phyloP scores from a whole-genome alignment of 2,329 filamentous ascomycete species.

The Diplocarpon rosae region DNA sequence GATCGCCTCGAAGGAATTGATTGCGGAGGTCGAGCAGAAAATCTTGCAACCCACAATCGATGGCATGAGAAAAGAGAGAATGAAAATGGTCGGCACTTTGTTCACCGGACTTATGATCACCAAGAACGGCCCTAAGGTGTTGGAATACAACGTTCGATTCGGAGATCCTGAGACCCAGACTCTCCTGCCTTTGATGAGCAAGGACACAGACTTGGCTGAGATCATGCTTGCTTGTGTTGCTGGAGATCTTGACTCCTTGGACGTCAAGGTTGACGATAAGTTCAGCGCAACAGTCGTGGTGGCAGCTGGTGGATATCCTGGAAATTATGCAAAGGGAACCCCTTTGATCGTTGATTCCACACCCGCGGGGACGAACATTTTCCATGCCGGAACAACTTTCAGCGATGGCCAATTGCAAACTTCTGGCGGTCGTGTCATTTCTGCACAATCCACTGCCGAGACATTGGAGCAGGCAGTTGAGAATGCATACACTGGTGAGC shows the following conservation, averaged over 20 bases:
- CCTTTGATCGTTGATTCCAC: conserved; percentile 40
- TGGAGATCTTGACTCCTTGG: conserved; percentile 59
- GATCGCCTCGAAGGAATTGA: conserved; percentile 54
- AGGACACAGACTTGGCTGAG: conserved; percentile 74
- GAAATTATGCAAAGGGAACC: conserved; percentile 70
- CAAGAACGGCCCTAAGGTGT: conserved; percentile 62
- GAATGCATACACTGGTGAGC: conserved; percentile 66
- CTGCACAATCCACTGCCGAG: conserved; percentile 68
- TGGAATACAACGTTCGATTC: conserved; percentile 91
- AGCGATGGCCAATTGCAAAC: conserved; percentile 56
- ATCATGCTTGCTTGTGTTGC: conserved; percentile 79
- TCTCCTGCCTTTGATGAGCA: conserved; percentile 64
- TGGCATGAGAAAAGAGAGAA: conserved; percentile 74
- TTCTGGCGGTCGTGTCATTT: conserved; percentile 83
- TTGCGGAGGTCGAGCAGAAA: conserved; percentile 65
- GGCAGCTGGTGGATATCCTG: conserved; percentile 84
- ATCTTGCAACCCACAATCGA: conserved; percentile 84
- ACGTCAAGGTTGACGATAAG: conserved; percentile 54
- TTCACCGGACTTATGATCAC: conserved; percentile 96
- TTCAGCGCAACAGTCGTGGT: conserved; percentile 91
- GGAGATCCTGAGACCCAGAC: conserved; percentile 90
- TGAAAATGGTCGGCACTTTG: conserved; percentile 62
- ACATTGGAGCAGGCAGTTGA: conserved; percentile 74
- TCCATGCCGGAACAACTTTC: conserved; percentile 81
- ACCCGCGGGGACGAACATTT: conserved; percentile 54